phyloP scores from a whole-genome alignment of 495 filamentous ascomycete genomes.

The Neurospora sp. region DNA sequence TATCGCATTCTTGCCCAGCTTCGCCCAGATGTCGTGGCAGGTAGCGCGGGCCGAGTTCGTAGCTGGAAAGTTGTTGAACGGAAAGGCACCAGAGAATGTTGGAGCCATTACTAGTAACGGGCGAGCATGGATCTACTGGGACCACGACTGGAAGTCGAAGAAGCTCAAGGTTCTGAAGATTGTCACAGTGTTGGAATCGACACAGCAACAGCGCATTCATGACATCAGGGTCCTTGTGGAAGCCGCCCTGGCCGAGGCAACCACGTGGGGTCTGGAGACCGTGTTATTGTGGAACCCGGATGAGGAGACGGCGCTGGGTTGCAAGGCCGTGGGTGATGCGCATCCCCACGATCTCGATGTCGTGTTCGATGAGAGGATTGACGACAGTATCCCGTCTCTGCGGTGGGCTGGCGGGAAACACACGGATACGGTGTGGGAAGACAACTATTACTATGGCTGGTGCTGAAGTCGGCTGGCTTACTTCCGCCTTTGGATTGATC shows the following conservation, averaged over 20 bases:
- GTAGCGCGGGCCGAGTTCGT: slow-evolving; percentile 74
- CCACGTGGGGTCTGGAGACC: slow-evolving; percentile 24
- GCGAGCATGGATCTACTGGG: slow-evolving; percentile 55
- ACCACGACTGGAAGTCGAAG: slow-evolving; percentile 40
- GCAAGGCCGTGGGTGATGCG: slow-evolving; percentile 30
- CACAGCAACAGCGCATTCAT: slow-evolving; percentile 33
- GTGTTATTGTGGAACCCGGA: slow-evolving; percentile 41
- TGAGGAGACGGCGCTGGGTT: slow-evolving; percentile 11
- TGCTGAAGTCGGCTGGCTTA: slow-evolving; percentile 37
- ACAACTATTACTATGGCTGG: slow-evolving; percentile 86
- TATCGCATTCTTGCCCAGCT: slow-evolving; percentile 62
- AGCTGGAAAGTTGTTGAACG: slow-evolving; percentile 29
- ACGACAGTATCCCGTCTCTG: slow-evolving; percentile 34
- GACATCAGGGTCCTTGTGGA: slow-evolving; percentile 44
- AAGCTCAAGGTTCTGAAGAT: slow-evolving; percentile 68
- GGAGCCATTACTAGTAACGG: slow-evolving; percentile 48
- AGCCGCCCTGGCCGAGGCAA: slow-evolving; percentile 31
- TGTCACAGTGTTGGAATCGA: slow-evolving; percentile 40
- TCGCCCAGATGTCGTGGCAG: slow-evolving; percentile 68
- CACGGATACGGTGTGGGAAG: slow-evolving; percentile 60
- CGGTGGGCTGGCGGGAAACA: slow-evolving; percentile 33
- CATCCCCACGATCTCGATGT: slow-evolving; percentile 22
- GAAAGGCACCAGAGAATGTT: slow-evolving; percentile 44
- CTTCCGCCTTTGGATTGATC: background rate
- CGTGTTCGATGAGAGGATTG: slow-evolving; percentile 31